phyloP scores from a whole-genome alignment of 2,329 filamentous ascomycete species.

The Chrysoporthe cubensis region DNA sequence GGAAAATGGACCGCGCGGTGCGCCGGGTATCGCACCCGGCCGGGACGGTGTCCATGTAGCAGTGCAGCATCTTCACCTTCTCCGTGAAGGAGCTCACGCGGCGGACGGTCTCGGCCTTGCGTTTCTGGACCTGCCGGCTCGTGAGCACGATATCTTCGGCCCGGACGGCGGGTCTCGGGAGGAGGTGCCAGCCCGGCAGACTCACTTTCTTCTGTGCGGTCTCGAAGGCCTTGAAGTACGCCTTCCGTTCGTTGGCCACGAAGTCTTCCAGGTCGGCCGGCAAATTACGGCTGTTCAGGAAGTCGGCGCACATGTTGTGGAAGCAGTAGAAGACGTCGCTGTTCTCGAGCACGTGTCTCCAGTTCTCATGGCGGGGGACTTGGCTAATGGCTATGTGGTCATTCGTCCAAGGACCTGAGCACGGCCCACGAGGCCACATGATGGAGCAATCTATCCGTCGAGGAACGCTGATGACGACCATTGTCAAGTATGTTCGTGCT shows the following conservation, averaged over 20 bases:
- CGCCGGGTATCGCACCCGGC: background rate
- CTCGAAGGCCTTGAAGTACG: conserved; percentile 1
- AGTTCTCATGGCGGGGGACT: background rate
- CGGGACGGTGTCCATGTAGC: conserved; percentile 5
- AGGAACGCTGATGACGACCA: background rate
- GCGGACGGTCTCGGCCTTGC: conserved; percentile 2
- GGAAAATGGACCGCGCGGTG: conserved; percentile 7
- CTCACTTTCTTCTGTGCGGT: conserved; percentile 7
- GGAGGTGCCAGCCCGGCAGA: no score
- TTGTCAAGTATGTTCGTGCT: background rate
- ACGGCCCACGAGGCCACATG: background rate
- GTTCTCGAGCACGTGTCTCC: conserved; percentile 7
- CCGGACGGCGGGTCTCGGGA: no score
- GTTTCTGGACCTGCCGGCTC: background rate
- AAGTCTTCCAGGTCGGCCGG: background rate
- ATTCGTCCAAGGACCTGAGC: background rate
- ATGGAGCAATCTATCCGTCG: background rate
- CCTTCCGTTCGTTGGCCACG: conserved; percentile 4
- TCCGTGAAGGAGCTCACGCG: background rate
- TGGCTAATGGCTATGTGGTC: conserved; percentile 1
- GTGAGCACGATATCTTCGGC: background rate
- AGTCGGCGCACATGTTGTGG: conserved; percentile 7
- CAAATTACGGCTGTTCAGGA: background rate
- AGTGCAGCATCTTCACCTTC: conserved; percentile 6
- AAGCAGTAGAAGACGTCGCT: conserved; percentile 4